Conservation (phyloP, 345 rosid genomes). For the Toxicodendron radicans region DNA sequence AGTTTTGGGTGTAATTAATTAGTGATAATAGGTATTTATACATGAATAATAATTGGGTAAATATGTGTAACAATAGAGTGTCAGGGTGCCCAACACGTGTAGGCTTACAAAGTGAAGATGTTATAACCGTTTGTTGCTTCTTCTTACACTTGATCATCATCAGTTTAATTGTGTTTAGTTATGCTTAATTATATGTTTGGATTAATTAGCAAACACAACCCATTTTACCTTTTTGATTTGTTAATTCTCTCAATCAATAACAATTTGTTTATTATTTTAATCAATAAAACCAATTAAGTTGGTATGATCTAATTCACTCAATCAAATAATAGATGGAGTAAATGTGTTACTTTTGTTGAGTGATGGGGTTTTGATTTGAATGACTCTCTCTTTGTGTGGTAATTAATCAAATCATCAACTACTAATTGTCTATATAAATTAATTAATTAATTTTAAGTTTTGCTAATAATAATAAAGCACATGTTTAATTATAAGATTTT, state of each 20-base stretch:
- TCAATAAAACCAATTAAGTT: background rate
- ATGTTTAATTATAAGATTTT: too few species aligned
- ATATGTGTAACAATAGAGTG: constrained; percentile 27
- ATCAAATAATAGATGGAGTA: constrained; percentile 12
- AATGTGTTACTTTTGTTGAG: background rate
- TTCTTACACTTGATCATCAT: background rate
- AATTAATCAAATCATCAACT: background rate
- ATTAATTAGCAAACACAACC: background rate
- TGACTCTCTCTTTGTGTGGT: background rate
- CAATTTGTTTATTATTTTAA: background rate
- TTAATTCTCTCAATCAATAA: too few species aligned
- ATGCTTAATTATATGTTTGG: too few species aligned
- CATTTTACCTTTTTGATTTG: background rate
- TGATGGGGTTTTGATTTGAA: background rate
- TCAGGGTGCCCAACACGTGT: constrained; percentile 34
- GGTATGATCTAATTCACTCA: constrained; percentile 7
- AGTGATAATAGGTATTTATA: too few species aligned
- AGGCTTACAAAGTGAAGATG: constrained; percentile 33
- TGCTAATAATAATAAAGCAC: too few species aligned
- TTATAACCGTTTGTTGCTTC: constrained; percentile 28
- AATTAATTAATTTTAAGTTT: too few species aligned
- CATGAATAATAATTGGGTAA: constrained; percentile 4
- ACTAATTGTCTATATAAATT: too few species aligned
- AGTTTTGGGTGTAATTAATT: too few species aligned
- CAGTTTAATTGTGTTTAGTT: too few species aligned